phyloP scores from a whole-genome alignment of 352 stramenopile genomes.

The Aphanomyces euteiches region DNA sequence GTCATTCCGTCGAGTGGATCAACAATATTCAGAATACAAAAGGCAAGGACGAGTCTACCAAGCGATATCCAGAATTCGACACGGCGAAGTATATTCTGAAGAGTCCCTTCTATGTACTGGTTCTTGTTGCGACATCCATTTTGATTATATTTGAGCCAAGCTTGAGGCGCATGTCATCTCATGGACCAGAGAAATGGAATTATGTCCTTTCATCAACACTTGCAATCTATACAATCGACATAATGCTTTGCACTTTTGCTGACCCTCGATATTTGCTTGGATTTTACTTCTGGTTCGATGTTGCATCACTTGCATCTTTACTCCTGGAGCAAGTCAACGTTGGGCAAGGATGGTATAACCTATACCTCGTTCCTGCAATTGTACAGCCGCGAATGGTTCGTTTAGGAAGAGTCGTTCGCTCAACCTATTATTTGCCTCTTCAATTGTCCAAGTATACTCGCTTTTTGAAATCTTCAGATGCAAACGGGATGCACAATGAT shows the following conservation, averaged over 20 bases:
- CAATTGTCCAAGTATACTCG: background rate
- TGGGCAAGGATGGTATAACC: background rate
- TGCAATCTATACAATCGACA: background rate
- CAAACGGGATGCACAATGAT: background rate
- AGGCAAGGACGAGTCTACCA: background rate
- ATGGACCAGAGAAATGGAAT: no score
- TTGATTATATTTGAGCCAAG: conserved; percentile 10
- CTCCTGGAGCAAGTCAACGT: background rate
- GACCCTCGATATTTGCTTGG: conserved; percentile 1
- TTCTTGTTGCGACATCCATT: background rate
- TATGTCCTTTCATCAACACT: background rate
- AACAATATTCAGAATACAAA: conserved; percentile 15
- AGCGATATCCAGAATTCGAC: background rate
- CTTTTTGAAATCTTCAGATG: background rate
- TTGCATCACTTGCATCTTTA: background rate
- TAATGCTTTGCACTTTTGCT: background rate
- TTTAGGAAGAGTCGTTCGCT: background rate
- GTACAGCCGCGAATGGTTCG: conserved; percentile 18
- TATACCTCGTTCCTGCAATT: background rate
- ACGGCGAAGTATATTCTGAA: background rate
- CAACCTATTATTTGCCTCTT: background rate
- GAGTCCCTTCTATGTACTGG: background rate
- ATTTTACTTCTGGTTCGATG: conserved; percentile 13
- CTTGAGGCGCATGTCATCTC: no score
- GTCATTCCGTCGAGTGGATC: conserved; percentile 3